phyloP scores from a whole-genome alignment of 345 rosid species.

The Dipteronia sinensis region DNA sequence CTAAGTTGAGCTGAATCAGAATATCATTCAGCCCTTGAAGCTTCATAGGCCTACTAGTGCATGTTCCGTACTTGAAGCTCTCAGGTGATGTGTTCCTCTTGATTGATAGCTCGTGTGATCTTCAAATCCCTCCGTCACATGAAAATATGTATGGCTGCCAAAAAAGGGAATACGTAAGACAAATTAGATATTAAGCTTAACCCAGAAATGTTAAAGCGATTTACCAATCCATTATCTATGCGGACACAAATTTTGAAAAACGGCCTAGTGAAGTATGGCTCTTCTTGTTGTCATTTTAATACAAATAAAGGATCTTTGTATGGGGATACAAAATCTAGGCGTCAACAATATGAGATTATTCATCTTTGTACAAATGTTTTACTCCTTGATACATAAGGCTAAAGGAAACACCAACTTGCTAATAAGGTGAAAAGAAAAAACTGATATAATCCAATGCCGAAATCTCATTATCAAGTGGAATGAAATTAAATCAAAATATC shows the following conservation, averaged over 20 bases:
- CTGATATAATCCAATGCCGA: not conserved
- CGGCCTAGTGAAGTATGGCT: not conserved
- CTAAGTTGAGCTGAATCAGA: not conserved
- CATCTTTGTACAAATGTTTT: not conserved
- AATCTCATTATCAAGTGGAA: not conserved
- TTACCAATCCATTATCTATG: not conserved
- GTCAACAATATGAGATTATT: not conserved
- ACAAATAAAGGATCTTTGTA: not conserved
- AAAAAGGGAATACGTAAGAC: not conserved
- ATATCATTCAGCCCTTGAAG: not conserved
- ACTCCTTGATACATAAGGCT: not conserved
- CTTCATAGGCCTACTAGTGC: not conserved
- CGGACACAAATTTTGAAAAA: not conserved
- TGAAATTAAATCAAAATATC: not conserved
- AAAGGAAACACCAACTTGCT: not conserved
- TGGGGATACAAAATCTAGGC: not conserved
- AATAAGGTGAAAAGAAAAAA: not conserved
- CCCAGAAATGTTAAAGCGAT: not conserved
- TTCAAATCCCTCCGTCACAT: not conserved
- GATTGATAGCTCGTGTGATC: not conserved
- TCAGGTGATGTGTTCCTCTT: not conserved
- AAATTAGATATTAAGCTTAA: not conserved
- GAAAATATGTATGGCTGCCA: not conserved
- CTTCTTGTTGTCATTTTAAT: not conserved
- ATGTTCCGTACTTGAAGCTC: constrained; percentile 4